Percentiles rank a stretch among this genome's conserved stretches.
These are phyloP conservation scores for Tolypocladium ophioglossoides DNA, from an alignment of 2,329 filamentous ascomycete species.

Conservation along the genomic window DNA sequence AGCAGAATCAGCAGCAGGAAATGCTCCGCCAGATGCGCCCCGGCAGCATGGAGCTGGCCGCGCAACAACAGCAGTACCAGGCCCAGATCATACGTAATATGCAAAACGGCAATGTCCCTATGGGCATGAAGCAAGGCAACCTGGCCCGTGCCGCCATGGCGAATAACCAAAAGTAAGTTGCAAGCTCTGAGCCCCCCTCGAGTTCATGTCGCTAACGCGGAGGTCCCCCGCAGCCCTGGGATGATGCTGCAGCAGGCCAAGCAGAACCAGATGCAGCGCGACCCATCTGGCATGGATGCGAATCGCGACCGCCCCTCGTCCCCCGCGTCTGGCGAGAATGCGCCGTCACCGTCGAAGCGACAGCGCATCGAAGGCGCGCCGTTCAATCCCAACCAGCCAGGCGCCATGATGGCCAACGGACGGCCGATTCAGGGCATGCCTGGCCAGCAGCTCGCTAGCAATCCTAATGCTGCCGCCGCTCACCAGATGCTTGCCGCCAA, in stretches of 20 bases:
- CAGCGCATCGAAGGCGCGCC: slow-evolving; percentile 62
- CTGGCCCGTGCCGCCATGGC: slow-evolving; percentile 68
- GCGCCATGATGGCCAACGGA: slow-evolving; percentile 61
- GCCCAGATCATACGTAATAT: slow-evolving; percentile 58
- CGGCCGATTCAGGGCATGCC: slow-evolving; percentile 62
- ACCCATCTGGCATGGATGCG: slow-evolving; percentile 78
- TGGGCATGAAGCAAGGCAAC: slow-evolving; percentile 48
- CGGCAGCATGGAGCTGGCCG: slow-evolving; percentile 42
- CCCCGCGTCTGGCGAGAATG: slow-evolving; percentile 74
- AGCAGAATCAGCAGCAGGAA: slow-evolving; percentile 67
- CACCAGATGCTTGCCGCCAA: slow-evolving; percentile 54
- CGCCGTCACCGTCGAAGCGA: slow-evolving; percentile 85
- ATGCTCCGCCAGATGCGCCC: slow-evolving; percentile 64
- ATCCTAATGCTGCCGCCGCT: slow-evolving; percentile 36
- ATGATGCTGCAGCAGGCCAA: slow-evolving; percentile 65
- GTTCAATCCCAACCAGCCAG: slow-evolving; percentile 61
- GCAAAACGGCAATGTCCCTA: slow-evolving; percentile 49
- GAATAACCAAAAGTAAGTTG: slow-evolving; percentile 62
- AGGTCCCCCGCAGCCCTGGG: slow-evolving; percentile 41
- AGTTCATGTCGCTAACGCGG: neutral
- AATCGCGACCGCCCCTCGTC: slow-evolving; percentile 73
- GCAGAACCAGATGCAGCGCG: slow-evolving; percentile 75
- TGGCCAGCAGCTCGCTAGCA: slow-evolving; percentile 53
- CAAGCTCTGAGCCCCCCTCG: neutral
- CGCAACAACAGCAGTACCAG: slow-evolving; percentile 44